Conservation (phyloP, 345 rosid genomes). For the Citrus sinensis region DVS_A1.0 CM039161.1:7149501-7150000, state of each 20-base stretch:
- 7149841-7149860: not conserved
- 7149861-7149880: not conserved
- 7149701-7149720: not conserved
- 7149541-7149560: too few relatives aligned
- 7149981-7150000: conserved; percentile 13
- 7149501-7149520: too few relatives aligned
- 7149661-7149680: too few relatives aligned
- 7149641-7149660: too few relatives aligned
- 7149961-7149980: conserved; percentile 10
- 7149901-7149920: not conserved
- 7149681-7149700: too few relatives aligned
- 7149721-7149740: not conserved
- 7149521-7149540: too few relatives aligned
- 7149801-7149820: not conserved
- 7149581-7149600: too few relatives aligned
- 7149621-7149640: too few relatives aligned
- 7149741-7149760: not conserved
- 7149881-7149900: not conserved
- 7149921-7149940: not conserved
- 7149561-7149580: too few relatives aligned
- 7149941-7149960: conserved; percentile 5
- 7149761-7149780: not conserved
- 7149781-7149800: not conserved
- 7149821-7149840: not conserved
- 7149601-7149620: too few relatives aligned